phyloP scores from a whole-genome alignment of 805 yeast genomes.

The Dipodascus geniculatus region DNA sequence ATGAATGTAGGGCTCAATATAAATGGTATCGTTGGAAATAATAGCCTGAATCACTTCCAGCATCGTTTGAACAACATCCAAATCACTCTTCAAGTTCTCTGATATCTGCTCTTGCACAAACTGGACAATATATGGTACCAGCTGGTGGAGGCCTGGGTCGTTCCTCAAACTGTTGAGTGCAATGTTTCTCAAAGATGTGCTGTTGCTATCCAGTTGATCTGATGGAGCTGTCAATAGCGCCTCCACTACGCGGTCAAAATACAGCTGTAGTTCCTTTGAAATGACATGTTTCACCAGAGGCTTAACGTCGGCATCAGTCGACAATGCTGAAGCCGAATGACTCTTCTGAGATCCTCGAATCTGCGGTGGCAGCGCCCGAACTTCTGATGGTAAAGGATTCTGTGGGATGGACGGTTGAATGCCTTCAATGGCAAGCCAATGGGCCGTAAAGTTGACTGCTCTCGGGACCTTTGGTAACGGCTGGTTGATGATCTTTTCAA shows the following conservation, averaged over 20 bases:
- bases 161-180: conserved; percentile 76
- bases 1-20: conserved; percentile 91
- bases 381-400: conserved; percentile 71
- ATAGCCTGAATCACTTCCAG: conserved; percentile 80
- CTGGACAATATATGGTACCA: conserved; percentile 93
- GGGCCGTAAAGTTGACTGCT: conserved; percentile 79
- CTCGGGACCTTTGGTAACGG: conserved; percentile 95
- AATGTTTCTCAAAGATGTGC: conserved; percentile 46
- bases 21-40: conserved; percentile 70
- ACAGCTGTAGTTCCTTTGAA: conserved; percentile 86
- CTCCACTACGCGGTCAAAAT: conserved; percentile 80
- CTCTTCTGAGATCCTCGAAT: conserved; percentile 74
- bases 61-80: conserved; percentile 67
- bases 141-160: conserved; percentile 94
- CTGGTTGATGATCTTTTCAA: conserved; percentile 84
- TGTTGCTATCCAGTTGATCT: conserved; percentile 28
- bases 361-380: conserved; percentile 63
- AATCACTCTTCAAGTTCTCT: conserved; percentile 57
- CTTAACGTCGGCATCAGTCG: conserved; percentile 51
- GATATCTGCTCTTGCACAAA: conserved; percentile 93
- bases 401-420: conserved; percentile 97
- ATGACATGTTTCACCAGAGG: conserved; percentile 92
- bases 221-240: conserved; percentile 42
- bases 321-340: conserved; percentile 37
- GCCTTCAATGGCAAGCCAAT: conserved; percentile 96